These are phyloP conservation scores for Clavariopsis aquatica DNA, from an alignment of 495 filamentous ascomycete species.

Conservation along the genomic window DNA sequence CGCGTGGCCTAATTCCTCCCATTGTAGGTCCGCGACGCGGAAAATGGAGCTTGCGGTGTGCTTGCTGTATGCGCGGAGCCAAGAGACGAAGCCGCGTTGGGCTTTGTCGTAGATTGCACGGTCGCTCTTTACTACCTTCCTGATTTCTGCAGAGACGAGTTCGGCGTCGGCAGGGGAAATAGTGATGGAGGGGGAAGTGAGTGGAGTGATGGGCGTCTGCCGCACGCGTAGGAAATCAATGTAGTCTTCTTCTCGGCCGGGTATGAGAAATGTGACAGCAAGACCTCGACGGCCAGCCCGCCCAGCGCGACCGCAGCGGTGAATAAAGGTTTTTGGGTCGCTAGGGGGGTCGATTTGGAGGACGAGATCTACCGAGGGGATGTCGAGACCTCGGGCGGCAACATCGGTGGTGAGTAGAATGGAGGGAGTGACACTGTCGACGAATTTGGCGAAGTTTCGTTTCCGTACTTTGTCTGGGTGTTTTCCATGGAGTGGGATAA, in stretches of 20 bases:
- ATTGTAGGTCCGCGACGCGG: constrained; percentile 76
- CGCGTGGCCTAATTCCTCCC: constrained; percentile 74
- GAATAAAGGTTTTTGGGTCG: constrained; percentile 93
- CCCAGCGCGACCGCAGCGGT: constrained; percentile 90
- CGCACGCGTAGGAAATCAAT: constrained; percentile 83
- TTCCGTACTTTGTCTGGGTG: constrained; percentile 74
- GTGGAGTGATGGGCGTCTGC: constrained; percentile 77
- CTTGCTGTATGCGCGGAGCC: constrained; percentile 87
- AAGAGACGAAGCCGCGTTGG: constrained; percentile 88
- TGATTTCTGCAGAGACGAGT: constrained; percentile 55
- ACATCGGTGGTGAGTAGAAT: constrained; percentile 88
- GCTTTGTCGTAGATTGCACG: constrained; percentile 85
- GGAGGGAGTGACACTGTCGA: constrained; percentile 63
- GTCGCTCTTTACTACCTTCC: constrained; percentile 65
- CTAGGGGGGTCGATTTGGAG: constrained; percentile 88
- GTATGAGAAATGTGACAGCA: constrained; percentile 80
- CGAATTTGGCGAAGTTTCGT: constrained; percentile 79
- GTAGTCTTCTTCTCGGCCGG: constrained; percentile 85
- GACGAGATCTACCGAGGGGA: constrained; percentile 91
- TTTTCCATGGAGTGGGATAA: constrained; percentile 88
- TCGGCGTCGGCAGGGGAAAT: constrained; percentile 60
- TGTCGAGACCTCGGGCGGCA: constrained; percentile 85
- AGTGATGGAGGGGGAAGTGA: constrained; percentile 52
- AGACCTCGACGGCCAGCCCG: constrained; percentile 84
- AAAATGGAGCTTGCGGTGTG: constrained; percentile 92